Evolutionary conservation across 139 green algal species (phyloP).

Genomic region (Closterium sp.): DNA sequence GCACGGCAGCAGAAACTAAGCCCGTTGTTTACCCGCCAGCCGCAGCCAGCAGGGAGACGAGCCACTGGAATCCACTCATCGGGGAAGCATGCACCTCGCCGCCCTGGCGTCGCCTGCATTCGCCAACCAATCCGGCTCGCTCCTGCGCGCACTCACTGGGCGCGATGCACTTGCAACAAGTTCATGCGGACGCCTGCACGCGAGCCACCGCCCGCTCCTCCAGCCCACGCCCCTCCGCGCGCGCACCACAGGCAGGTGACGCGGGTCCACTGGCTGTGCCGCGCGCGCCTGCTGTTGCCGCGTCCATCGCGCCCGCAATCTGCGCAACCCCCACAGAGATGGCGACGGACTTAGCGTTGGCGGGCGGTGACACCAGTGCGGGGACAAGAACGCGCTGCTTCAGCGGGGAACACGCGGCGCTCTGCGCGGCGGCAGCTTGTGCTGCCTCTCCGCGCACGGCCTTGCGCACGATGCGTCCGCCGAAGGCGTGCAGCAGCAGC

Average conservation of each 20-base stretch:
- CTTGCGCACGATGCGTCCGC: not conserved
- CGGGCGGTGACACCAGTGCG: too few relatives aligned
- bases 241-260: not conserved
- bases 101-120: not conserved
- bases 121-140: too few relatives aligned
- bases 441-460: not conserved
- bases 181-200: not conserved
- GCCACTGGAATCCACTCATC: not conserved
- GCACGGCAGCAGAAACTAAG: not conserved
- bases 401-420: not conserved
- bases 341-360: too few relatives aligned
- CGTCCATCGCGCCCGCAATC: not conserved
- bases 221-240: not conserved
- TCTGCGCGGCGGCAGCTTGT: not conserved
- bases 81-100: too few relatives aligned
- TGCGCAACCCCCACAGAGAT: not conserved
- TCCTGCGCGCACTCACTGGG: too few relatives aligned
- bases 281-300: not conserved
- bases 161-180: not conserved
- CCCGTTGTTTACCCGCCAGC: not conserved
- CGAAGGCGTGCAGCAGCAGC: constrained; percentile 7
- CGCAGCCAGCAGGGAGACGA: not conserved
- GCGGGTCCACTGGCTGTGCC: not conserved
- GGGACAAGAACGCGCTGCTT: not conserved
- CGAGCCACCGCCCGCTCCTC: too few relatives aligned